Percentiles rank a stretch among this genome's conserved stretches.
Conservation (phyloP, 345 rosid genomes). For the Syzygium aqueum region DNA sequence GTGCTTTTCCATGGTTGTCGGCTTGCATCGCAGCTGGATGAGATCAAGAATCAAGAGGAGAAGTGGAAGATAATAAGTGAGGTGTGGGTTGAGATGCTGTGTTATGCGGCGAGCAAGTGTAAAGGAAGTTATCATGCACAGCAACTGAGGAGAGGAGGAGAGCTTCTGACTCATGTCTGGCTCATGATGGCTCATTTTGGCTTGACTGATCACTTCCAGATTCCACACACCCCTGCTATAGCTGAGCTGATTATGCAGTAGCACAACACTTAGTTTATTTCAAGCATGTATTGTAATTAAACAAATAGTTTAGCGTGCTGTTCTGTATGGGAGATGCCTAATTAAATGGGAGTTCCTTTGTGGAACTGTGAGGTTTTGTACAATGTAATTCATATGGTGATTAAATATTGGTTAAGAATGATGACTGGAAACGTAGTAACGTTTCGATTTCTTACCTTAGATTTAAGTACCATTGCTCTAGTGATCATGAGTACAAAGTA, state of each 20-base stretch:
- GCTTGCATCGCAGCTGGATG: background rate
- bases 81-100: conserved; percentile 16
- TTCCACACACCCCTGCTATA: conserved; percentile 23
- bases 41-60: rapidly evolving
- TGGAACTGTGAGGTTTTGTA: too few species aligned
- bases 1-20: conserved; percentile 15
- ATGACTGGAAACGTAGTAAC: too few species aligned
- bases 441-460: too few species aligned
- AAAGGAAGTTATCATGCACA: conserved; percentile 22
- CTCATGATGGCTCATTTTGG: conserved; percentile 49
- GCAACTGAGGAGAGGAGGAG: conserved; percentile 48
- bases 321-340: too few species aligned
- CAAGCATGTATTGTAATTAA: too few species aligned
- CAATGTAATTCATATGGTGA: too few species aligned
- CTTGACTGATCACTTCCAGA: conserved; percentile 39
- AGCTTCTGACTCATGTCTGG: conserved; percentile 43
- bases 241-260: conserved; percentile 11
- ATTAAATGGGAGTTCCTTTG: too few species aligned
- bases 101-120: conserved; percentile 3
- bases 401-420: too few species aligned
- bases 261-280: background rate
- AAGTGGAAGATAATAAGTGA: background rate
- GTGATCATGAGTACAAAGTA: too few species aligned
- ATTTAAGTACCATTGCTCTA: too few species aligned
- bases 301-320: too few species aligned